Conservation (phyloP, 257 asterid genomes). For the Penstemon barbatus region DNA sequence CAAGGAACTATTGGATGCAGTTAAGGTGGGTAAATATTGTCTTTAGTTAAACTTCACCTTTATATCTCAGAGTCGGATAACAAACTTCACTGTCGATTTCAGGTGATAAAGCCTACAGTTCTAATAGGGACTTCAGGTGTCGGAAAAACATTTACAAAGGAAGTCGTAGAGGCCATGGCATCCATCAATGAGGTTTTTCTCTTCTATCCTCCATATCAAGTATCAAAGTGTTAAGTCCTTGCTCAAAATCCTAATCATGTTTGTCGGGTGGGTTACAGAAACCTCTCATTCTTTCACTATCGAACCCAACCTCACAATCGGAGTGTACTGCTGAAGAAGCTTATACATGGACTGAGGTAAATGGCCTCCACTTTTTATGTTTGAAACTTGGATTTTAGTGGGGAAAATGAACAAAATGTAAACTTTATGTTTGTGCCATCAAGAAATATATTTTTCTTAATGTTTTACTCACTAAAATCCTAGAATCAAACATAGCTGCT, state of each 20-base stretch:
- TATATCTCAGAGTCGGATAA: not conserved
- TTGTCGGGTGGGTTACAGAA: constrained; percentile 42
- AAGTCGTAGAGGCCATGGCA: constrained; percentile 83
- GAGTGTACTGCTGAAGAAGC: constrained; percentile 98
- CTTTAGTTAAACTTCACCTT: constrained; percentile 11
- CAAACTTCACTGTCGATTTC: constrained; percentile 24
- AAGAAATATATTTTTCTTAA: too few species aligned
- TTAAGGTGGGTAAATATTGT: constrained; percentile 50
- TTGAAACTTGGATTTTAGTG: too few species aligned
- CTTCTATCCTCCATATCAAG: constrained; percentile 4
- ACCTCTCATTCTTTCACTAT: constrained; percentile 83
- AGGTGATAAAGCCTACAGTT: constrained; percentile 81
- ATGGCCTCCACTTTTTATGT: not conserved
- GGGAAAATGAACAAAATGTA: too few species aligned
- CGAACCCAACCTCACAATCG: constrained; percentile 90
- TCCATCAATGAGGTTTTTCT: constrained; percentile 66
- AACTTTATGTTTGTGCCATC: too few species aligned
- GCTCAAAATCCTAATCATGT: not conserved
- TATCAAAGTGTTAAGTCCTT: not conserved
- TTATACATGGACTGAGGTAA: constrained; percentile 81
- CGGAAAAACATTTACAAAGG: constrained; percentile 78
- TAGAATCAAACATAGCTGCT: too few species aligned
- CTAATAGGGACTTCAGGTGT: constrained; percentile 93
- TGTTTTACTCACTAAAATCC: too few species aligned
- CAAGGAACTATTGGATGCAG: constrained; percentile 73